Percentiles rank a stretch among this genome's conserved stretches.
Conservation (phyloP, 208 protist species). For the Acanthamoeba healyi region DNA sequence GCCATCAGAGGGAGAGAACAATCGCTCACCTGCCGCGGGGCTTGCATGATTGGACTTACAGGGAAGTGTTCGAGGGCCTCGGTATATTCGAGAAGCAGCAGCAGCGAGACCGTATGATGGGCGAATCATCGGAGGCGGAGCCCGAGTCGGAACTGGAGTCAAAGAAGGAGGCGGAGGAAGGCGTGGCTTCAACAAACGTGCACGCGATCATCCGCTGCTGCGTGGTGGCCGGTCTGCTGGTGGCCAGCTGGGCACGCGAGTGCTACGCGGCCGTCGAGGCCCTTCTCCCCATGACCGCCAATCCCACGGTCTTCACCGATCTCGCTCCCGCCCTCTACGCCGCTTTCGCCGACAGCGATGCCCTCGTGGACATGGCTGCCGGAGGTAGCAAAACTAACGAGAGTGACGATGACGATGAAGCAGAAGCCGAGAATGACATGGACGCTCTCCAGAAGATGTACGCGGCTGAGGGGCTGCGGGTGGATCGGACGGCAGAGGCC, state of each 20-base stretch:
- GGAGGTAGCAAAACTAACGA: not conserved
- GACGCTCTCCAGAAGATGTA: conserved; percentile 36
- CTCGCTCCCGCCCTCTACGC: not conserved
- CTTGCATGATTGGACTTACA: not conserved
- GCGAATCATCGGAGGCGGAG: not conserved
- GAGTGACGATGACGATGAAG: not conserved
- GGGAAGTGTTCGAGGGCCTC: conserved; percentile 40
- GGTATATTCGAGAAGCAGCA: conserved; percentile 39
- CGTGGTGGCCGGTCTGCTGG: conserved; percentile 56
- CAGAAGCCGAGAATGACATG: not conserved
- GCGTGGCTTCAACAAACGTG: not conserved
- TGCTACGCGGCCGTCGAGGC: conserved; percentile 29
- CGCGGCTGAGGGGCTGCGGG: not conserved
- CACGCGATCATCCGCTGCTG: not conserved
- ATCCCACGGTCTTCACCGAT: conserved; percentile 10
- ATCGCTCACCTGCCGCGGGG: not conserved
- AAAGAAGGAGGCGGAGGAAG: not conserved
- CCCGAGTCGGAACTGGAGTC: not conserved
- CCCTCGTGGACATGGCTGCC: not conserved
- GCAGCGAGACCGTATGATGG: not conserved
- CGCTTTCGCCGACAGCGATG: conserved; percentile 3
- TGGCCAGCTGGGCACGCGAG: conserved; percentile 12
- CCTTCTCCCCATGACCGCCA: conserved; percentile 34
- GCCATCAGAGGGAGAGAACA: too few relatives aligned
- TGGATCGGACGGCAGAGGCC: not conserved